Conservation (phyloP, 192 early-diverging fungal genomes). For the Glomus cerebriforme region DNA sequence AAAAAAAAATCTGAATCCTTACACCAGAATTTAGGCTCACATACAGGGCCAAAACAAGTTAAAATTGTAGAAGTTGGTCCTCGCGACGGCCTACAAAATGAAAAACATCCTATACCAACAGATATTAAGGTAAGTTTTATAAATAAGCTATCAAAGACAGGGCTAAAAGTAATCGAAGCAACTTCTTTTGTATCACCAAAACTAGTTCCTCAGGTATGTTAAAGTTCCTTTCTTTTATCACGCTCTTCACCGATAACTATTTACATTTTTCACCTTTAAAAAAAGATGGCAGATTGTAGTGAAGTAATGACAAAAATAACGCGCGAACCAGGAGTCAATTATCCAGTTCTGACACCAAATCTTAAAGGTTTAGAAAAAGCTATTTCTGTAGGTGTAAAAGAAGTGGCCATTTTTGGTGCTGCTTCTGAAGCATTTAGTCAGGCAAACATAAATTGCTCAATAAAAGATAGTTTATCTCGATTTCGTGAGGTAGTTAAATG, state of each 20-base stretch:
- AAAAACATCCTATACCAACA: conserved; percentile 80
- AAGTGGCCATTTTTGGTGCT: conserved; percentile 92
- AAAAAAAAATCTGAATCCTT: too few relatives aligned
- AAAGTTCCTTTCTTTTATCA: not conserved
- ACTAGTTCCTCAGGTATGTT: conserved; percentile 85
- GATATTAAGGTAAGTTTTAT: conserved; percentile 87
- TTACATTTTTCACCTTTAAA: conserved; percentile 1
- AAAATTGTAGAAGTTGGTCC: conserved; percentile 97
- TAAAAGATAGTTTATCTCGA: conserved; percentile 76
- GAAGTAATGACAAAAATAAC: conserved; percentile 73
- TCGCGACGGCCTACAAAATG: conserved; percentile 96
- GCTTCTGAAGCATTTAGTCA: conserved; percentile 85
- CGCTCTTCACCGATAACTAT: not conserved
- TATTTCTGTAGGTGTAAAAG: conserved; percentile 73
- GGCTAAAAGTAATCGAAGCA: conserved; percentile 83
- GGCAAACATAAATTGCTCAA: conserved; percentile 92
- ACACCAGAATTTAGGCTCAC: not conserved
- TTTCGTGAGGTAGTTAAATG: conserved; percentile 66
- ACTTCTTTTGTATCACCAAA: conserved; percentile 96
- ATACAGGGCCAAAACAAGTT: conserved; percentile 48
- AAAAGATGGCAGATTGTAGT: conserved; percentile 83
- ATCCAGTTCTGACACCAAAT: conserved; percentile 92
- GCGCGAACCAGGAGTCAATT: conserved; percentile 64
- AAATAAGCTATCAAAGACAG: conserved; percentile 75
- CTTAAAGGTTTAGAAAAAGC: conserved; percentile 81